Evolutionary conservation across 129 eudicot genomes (phyloP).

Genomic region (Dittrichia graveolens): DNA sequence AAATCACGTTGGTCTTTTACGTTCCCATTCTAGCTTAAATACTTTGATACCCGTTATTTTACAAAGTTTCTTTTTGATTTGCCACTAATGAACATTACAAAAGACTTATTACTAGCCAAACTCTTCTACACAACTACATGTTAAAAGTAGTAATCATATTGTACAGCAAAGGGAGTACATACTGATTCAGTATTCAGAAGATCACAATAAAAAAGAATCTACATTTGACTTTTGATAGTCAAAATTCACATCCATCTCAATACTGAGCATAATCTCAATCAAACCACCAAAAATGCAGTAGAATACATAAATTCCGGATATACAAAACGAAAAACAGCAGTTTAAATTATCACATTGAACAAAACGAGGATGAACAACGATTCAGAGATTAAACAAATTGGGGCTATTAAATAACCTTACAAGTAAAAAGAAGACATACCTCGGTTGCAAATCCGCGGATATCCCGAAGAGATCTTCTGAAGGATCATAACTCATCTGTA

Average conservation of each 20-base stretch:
- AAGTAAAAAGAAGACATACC: slow-evolving; percentile 35
- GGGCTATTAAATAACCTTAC: background rate
- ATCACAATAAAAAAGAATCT: background rate
- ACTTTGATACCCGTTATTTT: no score
- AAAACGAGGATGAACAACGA: background rate
- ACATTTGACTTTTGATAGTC: background rate
- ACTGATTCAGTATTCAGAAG: background rate
- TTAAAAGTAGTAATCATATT: background rate
- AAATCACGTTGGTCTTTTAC: no score
- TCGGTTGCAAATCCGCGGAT: slow-evolving; percentile 57
- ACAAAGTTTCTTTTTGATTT: no score
- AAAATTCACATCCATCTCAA: background rate
- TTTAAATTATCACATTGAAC: background rate
- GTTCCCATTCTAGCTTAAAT: background rate
- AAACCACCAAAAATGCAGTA: background rate
- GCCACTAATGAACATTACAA: background rate
- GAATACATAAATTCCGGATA: background rate
- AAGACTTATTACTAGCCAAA: slow-evolving; percentile 1
- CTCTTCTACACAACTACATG: slow-evolving; percentile 14
- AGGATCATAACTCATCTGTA: slow-evolving; percentile 77
- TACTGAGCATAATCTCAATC: background rate
- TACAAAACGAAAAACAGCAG: background rate
- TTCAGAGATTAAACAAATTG: background rate
- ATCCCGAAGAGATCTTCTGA: slow-evolving; percentile 91
- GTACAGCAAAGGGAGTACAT: background rate